Evolutionary conservation across 176 grass and related monocot genomes (phyloP), one percentile per base, ranked within the genome.

Genomic region (Zizania latifolia): DNA sequence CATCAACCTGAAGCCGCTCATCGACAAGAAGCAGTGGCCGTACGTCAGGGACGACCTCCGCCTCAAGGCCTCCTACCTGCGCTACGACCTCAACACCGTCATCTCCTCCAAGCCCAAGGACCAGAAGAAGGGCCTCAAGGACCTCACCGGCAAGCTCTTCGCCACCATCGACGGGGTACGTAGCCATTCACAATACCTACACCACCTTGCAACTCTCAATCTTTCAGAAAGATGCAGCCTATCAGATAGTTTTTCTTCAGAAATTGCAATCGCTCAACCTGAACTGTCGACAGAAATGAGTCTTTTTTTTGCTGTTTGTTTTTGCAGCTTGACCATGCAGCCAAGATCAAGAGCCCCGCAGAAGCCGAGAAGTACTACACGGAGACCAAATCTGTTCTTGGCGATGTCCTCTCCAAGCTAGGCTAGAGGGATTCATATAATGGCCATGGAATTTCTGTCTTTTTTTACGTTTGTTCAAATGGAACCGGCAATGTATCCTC

Each of bases 1-100:
- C 74, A 17, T 98, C 74, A 92, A 92, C 30, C 61, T 98, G 10
- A 91, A 97, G 83, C 65, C 79, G 19, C 65, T 90, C 57, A 94
- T 99, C n/a, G 96, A 99, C 68, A 92, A 86, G 89, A 99, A 99
- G 82, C 82, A 84, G 27, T 99, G 96, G 96, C 89, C 96, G 4
- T 95, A 85, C 68, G 96, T 99, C 24, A 51, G 62, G 81, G 88
- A 95, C 59, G 89, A 99, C 73, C 96, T 99, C 57, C 92, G 96
- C n/a, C 84, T 94, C 71, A 84, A 31, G 75, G 89, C 87, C 11
- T 60, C 45, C 4, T 90, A 88, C 82, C 85, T 99, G 24, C 96
- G 96, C 51, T 99, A 84, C 24, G 96, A 95, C 63, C 91, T 99
- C 72, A 99, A 95, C 8, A 92, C 87, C 68, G 27, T 99, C 82